A percentile compares a stretch with the other conserved stretches of the same genome.
These are phyloP conservation scores for Hirschioporus abietinus DNA, from an alignment of 768 basidiomycete genomes.

Conservation along the genomic window DNA sequence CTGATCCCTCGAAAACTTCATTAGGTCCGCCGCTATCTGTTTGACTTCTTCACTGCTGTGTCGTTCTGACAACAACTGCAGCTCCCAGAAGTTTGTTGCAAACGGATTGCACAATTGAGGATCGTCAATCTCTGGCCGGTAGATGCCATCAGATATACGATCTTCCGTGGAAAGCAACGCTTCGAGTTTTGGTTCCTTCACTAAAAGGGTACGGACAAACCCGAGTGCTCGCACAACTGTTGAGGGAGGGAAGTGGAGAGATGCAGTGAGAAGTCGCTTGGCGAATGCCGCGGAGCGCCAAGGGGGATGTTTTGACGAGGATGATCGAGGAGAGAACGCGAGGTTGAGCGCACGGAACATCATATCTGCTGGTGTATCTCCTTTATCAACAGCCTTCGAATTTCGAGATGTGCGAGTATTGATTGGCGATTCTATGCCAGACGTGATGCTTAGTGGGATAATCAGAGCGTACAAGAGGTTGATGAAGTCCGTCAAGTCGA, in stretches of 20 bases:
- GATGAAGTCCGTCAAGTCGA: slow-evolving; percentile 89
- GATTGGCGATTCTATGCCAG: slow-evolving; percentile 54
- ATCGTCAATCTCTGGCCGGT: slow-evolving; percentile 82
- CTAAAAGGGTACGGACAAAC: slow-evolving; percentile 67
- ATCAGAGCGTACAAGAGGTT: slow-evolving; percentile 79
- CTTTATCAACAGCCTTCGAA: slow-evolving; percentile 16
- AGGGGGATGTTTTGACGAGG: slow-evolving; percentile 50
- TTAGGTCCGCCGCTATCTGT: slow-evolving; percentile 18
- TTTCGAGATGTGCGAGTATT: slow-evolving; percentile 20
- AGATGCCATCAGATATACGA: slow-evolving; percentile 76
- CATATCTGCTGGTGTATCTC: slow-evolving; percentile 47
- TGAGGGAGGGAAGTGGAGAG: slow-evolving; percentile 74
- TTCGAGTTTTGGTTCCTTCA: slow-evolving; percentile 75
- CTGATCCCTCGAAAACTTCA: no score
- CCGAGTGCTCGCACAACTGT: slow-evolving; percentile 63
- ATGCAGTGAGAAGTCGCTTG: slow-evolving; percentile 81
- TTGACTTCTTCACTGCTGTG: slow-evolving; percentile 20
- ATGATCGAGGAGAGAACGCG: slow-evolving; percentile 70
- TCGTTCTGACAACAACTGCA: slow-evolving; percentile 62
- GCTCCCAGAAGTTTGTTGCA: slow-evolving; percentile 83
- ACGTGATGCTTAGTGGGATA: slow-evolving; percentile 61
- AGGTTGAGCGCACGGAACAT: slow-evolving; percentile 82
- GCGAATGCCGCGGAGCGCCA: slow-evolving; percentile 87
- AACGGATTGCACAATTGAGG: slow-evolving; percentile 80
- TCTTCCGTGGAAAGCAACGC: slow-evolving; percentile 86